Conservation (phyloP, 495 filamentous ascomycete species). For the Letharia lupina region DNA sequence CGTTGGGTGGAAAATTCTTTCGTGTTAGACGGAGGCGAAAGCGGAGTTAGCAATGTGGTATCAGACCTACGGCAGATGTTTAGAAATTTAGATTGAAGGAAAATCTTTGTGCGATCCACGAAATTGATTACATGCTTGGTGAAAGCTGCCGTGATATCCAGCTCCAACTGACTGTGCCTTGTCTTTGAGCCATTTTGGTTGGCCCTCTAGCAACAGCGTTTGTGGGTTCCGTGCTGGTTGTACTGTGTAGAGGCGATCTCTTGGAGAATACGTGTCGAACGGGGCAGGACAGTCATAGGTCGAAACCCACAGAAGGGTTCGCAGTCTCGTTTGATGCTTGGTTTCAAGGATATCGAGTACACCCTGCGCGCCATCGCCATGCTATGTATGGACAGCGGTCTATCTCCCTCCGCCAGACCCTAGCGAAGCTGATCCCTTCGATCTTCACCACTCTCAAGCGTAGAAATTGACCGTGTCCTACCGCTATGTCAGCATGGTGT, state of each 20-base stretch:
- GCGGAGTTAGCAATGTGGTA: not conserved
- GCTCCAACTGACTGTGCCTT: not conserved
- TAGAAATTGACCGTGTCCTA: slow-evolving; percentile 37
- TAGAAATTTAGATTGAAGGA: slow-evolving; percentile 12
- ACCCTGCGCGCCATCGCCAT: slow-evolving; percentile 16
- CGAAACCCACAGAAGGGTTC: not conserved
- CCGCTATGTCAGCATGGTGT: slow-evolving; percentile 23
- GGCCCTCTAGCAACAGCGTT: not conserved
- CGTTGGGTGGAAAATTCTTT: slow-evolving; percentile 10
- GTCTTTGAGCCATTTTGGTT: not conserved
- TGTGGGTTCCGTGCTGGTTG: not conserved
- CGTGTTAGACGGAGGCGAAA: slow-evolving; percentile 1
- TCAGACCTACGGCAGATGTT: not conserved
- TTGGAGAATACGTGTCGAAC: not conserved
- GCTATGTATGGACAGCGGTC: not conserved
- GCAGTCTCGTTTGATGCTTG: not conserved
- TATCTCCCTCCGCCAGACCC: not conserved
- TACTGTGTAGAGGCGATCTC: not conserved
- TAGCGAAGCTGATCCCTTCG: not conserved
- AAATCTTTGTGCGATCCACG: not conserved
- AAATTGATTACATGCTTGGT: not conserved
- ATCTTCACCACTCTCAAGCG: slow-evolving; percentile 14
- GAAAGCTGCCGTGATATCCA: not conserved
- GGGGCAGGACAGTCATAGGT: not conserved
- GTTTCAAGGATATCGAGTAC: not conserved